Evolutionary conservation across 2,329 filamentous ascomycete species (phyloP).

Genomic region (Aspergillus quadricinctus): DNA sequence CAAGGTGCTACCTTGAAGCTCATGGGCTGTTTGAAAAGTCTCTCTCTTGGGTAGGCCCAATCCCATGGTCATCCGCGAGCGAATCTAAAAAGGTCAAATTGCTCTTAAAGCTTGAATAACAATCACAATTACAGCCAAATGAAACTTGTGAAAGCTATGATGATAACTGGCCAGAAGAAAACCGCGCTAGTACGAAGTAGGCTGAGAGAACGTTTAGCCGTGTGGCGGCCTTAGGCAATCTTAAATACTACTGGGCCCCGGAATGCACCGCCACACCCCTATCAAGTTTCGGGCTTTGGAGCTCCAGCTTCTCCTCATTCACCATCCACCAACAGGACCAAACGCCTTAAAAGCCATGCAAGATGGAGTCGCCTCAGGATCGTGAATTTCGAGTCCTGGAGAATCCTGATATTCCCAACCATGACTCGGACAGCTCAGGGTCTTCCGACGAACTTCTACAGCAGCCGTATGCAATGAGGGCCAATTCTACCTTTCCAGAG

Average conservation of each 20-base stretch:
- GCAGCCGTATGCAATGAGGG: slow-evolving; percentile 29
- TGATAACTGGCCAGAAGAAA: background rate
- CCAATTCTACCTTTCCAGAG: slow-evolving; percentile 28
- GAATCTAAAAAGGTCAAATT: too few species aligned
- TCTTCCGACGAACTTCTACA: slow-evolving; percentile 40
- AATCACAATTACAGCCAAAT: background rate
- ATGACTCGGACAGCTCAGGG: slow-evolving; percentile 39
- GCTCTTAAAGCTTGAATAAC: too few species aligned
- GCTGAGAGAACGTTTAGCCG: background rate
- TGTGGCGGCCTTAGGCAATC: background rate
- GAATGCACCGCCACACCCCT: slow-evolving; percentile 27
- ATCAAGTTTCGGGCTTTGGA: slow-evolving; percentile 13
- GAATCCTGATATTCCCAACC: slow-evolving; percentile 36
- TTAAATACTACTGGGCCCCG: background rate
- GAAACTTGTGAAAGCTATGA: background rate
- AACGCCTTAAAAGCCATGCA: background rate
- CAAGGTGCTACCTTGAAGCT: too few species aligned
- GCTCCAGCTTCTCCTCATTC: slow-evolving; percentile 9
- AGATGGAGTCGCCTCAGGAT: slow-evolving; percentile 18
- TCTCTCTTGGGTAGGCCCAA: too few species aligned
- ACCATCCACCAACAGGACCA: slow-evolving; percentile 13
- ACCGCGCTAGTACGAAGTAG: background rate
- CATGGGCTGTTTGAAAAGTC: too few species aligned
- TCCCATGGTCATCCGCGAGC: too few species aligned
- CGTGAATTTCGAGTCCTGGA: slow-evolving; percentile 37